These are phyloP conservation scores for Eucalyptus leucophloia DNA, from an alignment of 345 rosid species.

Conservation along the genomic window DNA sequence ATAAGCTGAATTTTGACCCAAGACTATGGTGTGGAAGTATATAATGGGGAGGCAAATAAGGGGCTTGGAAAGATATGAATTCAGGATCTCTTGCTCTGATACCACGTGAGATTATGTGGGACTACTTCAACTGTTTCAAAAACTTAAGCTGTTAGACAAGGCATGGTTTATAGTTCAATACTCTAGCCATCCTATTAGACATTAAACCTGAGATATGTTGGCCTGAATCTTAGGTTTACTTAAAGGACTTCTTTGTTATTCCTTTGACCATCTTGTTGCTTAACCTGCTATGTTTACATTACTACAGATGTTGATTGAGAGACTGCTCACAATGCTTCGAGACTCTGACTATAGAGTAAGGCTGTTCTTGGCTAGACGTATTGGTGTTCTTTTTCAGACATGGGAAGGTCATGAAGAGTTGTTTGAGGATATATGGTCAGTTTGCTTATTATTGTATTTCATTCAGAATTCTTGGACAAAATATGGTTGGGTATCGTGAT, in stretches of 20 bases:
- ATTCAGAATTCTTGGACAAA: not conserved
- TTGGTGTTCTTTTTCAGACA: slow-evolving; percentile 85
- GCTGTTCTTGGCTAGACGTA: slow-evolving; percentile 43
- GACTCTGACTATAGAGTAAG: slow-evolving; percentile 94
- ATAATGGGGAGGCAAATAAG: not conserved
- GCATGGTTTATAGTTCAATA: not conserved
- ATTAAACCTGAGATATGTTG: not conserved
- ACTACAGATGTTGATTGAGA: slow-evolving; percentile 70
- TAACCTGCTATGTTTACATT: not conserved
- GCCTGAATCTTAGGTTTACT: not conserved
- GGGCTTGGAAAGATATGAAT: not conserved
- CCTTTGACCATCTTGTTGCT: not conserved
- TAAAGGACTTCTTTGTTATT: not conserved
- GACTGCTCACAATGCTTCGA: slow-evolving; percentile 46
- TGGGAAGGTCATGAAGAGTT: slow-evolving; percentile 98
- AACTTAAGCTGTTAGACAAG: not conserved
- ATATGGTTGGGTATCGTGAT: not conserved
- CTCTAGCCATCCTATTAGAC: not conserved
- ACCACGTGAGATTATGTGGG: not conserved
- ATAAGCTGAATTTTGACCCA: not conserved
- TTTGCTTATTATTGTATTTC: not conserved
- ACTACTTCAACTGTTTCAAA: not conserved
- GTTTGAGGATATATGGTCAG: slow-evolving; percentile 85
- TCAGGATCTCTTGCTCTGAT: not conserved
- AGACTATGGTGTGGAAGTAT: not conserved